Evolutionary conservation across 495 filamentous ascomycete genomes (phyloP), one percentile per base, ranked within the genome.

Genomic region (Apodospora peruviana): DNA sequence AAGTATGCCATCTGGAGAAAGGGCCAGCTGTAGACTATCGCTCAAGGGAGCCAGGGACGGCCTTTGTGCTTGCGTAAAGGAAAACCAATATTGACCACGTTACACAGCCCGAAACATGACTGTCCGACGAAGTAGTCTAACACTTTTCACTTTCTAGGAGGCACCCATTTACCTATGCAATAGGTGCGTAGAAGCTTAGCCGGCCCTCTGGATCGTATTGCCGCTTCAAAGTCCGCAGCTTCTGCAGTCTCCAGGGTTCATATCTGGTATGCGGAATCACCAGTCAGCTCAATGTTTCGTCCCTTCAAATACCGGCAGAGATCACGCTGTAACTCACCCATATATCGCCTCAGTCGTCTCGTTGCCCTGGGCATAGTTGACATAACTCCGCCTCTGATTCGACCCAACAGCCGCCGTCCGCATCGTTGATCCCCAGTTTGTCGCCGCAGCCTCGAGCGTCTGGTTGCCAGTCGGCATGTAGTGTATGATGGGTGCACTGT

Each of bases 131-230:
- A n/a, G n/a, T n/a, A n/a, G n/a, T n/a, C n/a, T n/a, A n/a, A n/a
- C n/a, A n/a, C n/a, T n/a, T n/a, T n/a, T n/a, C n/a, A n/a, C n/a
- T n/a, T n/a, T n/a, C n/a, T n/a, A n/a, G n/a, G n/a, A n/a, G n/a
- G n/a, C n/a, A n/a, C n/a, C n/a, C n/a, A n/a, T n/a, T n/a, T n/a
- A n/a, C n/a, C n/a, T n/a, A 46, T 17, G 32, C 2, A 17, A 81
- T 71, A 4, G 77, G 76, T 2, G 53, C 67, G 48, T 69, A 81
- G 35, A 69, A 81, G 22, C 67, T 67, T 48, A 82, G 82, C 24
- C 53, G 57, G n/a, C 65, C 62, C 1, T 62, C 5, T 0, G 80
- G 79, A 51, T 84, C 80, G 48, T 78, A 80, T 59, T 70, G 67
- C n/a, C 54, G 51, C 69, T 84, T 83, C 59, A 83, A 55, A 0